phyloP scores from a whole-genome alignment of 139 green algal genomes.

The Tetradesmus obliquus region DNA sequence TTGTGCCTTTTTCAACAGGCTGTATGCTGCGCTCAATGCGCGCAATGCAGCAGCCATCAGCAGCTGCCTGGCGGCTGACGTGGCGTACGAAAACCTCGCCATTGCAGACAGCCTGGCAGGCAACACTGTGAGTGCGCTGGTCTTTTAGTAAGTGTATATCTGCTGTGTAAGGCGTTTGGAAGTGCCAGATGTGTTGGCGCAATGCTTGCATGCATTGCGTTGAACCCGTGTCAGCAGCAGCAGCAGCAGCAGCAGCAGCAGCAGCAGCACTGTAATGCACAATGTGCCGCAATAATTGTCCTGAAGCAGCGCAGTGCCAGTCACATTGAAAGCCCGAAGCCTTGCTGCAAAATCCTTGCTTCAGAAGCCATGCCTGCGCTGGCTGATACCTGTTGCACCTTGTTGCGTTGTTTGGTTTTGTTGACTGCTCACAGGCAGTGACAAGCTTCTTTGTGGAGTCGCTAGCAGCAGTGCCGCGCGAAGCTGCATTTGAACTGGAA shows the following conservation, averaged over 20 bases:
- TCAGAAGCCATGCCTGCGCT: no score
- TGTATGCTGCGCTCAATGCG: conserved; percentile 7
- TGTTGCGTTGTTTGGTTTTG: neutral
- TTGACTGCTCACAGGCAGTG: neutral
- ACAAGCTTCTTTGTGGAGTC: conserved; percentile 45
- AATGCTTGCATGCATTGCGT: no score
- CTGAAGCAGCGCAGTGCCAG: no score
- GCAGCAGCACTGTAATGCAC: no score
- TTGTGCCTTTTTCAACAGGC: neutral
- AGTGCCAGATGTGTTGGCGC: no score
- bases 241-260: no score
- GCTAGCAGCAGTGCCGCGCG: conserved; percentile 23
- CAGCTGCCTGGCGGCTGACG: neutral
- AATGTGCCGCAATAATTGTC: no score
- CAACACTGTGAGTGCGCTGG: neutral
- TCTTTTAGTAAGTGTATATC: neutral
- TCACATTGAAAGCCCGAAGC: no score
- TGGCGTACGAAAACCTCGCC: conserved; percentile 26
- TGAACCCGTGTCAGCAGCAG: no score
- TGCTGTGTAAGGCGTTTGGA: no score
- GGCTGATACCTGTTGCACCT: no score
- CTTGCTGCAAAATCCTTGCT: no score
- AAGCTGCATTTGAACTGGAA: conserved; percentile 46
- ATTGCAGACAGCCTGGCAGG: neutral
- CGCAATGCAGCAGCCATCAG: neutral